phyloP scores from a whole-genome alignment of 2,329 filamentous ascomycete species.

The Botryosphaeria dothidea region DNA sequence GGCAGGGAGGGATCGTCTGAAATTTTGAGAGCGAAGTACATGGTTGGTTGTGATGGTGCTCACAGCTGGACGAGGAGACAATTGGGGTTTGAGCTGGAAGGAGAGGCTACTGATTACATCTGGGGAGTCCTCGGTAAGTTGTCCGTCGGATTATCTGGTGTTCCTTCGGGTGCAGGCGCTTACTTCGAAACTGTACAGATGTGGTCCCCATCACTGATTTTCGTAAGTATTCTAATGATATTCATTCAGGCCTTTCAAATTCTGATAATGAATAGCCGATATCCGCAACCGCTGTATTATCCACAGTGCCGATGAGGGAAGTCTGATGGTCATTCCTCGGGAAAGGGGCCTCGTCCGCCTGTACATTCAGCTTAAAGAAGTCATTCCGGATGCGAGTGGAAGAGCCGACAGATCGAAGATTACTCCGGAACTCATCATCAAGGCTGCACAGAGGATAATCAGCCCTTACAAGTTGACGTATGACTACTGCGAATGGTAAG shows the following conservation, averaged over 20 bases:
- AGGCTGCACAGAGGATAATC: constrained; percentile 64
- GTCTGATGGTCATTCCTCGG: constrained; percentile 65
- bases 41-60: constrained; percentile 69
- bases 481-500: constrained; percentile 63
- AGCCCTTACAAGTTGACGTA: constrained; percentile 67
- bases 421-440: constrained; percentile 63
- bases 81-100: constrained; percentile 58
- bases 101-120: constrained; percentile 56
- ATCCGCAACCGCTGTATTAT: constrained; percentile 61
- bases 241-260: background rate
- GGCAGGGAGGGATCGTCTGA: constrained; percentile 41
- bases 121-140: constrained; percentile 51
- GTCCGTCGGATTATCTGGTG: background rate
- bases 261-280: constrained; percentile 40
- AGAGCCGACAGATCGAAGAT: constrained; percentile 62
- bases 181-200: constrained; percentile 35
- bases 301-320: constrained; percentile 57
- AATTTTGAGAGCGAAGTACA: constrained; percentile 59
- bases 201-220: constrained; percentile 59
- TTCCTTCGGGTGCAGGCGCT: constrained; percentile 24
- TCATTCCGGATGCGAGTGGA: constrained; percentile 44
- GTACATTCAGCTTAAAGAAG: constrained; percentile 63
- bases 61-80: constrained; percentile 65
- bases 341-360: constrained; percentile 64
- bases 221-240: constrained; percentile 33